Percentiles rank a stretch among this genome's conserved stretches.
These are phyloP conservation scores for Blastomyces gilchristii DNA, from an alignment of 2,329 filamentous ascomycete species.

Conservation along the genomic window DNA sequence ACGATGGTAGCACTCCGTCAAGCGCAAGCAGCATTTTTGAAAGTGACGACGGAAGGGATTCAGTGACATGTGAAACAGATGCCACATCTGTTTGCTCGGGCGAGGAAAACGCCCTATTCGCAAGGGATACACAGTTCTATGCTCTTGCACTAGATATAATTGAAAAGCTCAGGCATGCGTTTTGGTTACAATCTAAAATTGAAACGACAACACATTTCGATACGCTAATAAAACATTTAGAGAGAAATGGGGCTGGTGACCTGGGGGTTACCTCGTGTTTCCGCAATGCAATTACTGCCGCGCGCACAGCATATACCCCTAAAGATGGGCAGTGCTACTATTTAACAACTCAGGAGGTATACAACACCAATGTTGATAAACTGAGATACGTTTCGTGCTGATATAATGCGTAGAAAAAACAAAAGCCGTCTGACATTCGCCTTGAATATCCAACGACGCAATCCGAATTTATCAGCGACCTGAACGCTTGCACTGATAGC, in stretches of 20 bases:
- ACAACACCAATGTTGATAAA: not conserved
- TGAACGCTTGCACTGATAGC: slow-evolving; percentile 19
- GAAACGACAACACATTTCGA: slow-evolving; percentile 21
- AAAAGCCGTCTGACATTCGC: slow-evolving; percentile 4
- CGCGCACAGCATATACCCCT: slow-evolving; percentile 14
- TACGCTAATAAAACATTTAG: slow-evolving; percentile 22
- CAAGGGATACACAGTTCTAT: slow-evolving; percentile 19
- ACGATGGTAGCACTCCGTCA: not conserved
- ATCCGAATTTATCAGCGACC: slow-evolving; percentile 14
- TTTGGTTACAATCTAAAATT: slow-evolving; percentile 24
- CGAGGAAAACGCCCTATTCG: not conserved
- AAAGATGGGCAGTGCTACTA: slow-evolving; percentile 27
- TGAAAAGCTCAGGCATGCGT: slow-evolving; percentile 21
- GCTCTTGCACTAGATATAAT: slow-evolving; percentile 19
- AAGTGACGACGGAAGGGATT: not conserved
- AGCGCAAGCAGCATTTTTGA: not conserved
- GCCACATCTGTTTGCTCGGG: not conserved
- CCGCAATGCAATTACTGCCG: slow-evolving; percentile 17
- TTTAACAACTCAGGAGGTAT: slow-evolving; percentile 11
- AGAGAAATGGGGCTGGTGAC: slow-evolving; percentile 25
- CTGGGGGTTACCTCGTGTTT: slow-evolving; percentile 18
- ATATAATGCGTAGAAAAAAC: slow-evolving; percentile 6
- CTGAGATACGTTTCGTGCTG: not conserved
- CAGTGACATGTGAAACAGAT: not conserved
- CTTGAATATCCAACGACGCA: slow-evolving; percentile 12